These are phyloP conservation scores for Macrophomina pseudophaseolina DNA, from an alignment of 2,329 filamentous ascomycete genomes.

Conservation along the genomic window DNA sequence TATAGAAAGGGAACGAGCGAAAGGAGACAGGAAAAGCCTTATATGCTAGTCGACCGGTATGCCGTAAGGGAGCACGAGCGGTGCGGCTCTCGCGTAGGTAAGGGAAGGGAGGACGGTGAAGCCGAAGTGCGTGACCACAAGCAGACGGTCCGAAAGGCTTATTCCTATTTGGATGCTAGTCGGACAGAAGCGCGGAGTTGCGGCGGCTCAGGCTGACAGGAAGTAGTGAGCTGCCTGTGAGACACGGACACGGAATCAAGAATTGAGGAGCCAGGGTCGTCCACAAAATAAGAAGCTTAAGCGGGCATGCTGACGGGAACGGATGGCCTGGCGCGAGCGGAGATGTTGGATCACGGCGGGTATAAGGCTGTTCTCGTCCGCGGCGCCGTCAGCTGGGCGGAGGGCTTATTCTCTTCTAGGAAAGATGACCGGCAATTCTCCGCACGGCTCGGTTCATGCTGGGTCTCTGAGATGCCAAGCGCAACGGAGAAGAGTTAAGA, in stretches of 20 bases:
- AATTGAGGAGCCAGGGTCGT: neutral
- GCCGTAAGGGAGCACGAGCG: neutral
- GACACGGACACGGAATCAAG: neutral
- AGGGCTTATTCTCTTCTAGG: neutral
- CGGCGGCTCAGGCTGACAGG: no score
- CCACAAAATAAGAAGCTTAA: conserved; percentile 6
- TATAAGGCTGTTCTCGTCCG: conserved; percentile 7
- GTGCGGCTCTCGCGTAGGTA: conserved; percentile 10
- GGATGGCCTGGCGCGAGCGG: neutral
- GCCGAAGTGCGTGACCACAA: neutral
- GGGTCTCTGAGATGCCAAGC: neutral
- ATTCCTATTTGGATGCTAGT: conserved; percentile 8
- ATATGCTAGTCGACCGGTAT: neutral
- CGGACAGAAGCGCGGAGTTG: neutral
- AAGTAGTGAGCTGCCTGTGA: neutral
- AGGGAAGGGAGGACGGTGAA: conserved; percentile 17
- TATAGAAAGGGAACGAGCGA: neutral
- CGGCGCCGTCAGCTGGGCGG: neutral
- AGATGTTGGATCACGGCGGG: neutral
- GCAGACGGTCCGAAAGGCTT: neutral
- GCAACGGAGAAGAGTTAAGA: neutral
- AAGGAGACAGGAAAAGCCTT: neutral
- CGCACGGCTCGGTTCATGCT: neutral
- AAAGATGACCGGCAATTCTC: conserved; percentile 2
- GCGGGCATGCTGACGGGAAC: neutral